phyloP scores from a whole-genome alignment of 768 basidiomycete genomes.

The Collybiopsis luxurians region DNA sequence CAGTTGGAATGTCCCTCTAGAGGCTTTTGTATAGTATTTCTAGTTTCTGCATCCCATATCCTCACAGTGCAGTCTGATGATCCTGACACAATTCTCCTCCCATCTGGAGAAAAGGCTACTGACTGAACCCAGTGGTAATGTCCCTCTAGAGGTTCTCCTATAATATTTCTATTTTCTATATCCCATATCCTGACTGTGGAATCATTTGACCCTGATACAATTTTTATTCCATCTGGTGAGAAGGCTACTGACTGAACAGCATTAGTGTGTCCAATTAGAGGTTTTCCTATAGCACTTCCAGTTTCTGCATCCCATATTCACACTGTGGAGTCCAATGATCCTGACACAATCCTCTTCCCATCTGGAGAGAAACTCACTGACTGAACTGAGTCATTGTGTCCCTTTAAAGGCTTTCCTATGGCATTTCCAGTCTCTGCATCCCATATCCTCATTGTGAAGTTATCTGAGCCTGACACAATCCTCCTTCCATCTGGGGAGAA shows the following conservation, averaged over 20 bases:
- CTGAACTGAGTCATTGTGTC: not conserved
- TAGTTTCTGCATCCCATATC: too few species aligned
- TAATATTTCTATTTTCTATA: slow-evolving; percentile 30
- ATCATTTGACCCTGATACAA: too few species aligned
- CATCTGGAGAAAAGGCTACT: too few species aligned
- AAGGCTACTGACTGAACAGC: not conserved
- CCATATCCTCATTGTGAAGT: not conserved
- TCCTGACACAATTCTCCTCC: too few species aligned
- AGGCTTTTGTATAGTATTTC: too few species aligned
- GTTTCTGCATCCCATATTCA: not conserved
- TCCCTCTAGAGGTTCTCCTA: too few species aligned
- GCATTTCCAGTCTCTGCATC: too few species aligned
- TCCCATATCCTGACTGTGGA: not conserved
- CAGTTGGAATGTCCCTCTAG: not conserved
- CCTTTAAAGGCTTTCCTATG: not conserved
- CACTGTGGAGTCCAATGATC: not conserved
- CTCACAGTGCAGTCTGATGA: too few species aligned
- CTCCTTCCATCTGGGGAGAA: not conserved
- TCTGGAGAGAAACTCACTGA: not conserved
- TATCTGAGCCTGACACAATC: not conserved
- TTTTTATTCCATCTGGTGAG: not conserved
- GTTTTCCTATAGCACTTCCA: not conserved
- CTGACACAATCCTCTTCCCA: not conserved
- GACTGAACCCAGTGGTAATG: too few species aligned
- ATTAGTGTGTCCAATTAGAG: not conserved